These are phyloP conservation scores for Acidomyces sp. DNA, from an alignment of 495 filamentous ascomycete genomes.

Conservation along the genomic window DNA sequence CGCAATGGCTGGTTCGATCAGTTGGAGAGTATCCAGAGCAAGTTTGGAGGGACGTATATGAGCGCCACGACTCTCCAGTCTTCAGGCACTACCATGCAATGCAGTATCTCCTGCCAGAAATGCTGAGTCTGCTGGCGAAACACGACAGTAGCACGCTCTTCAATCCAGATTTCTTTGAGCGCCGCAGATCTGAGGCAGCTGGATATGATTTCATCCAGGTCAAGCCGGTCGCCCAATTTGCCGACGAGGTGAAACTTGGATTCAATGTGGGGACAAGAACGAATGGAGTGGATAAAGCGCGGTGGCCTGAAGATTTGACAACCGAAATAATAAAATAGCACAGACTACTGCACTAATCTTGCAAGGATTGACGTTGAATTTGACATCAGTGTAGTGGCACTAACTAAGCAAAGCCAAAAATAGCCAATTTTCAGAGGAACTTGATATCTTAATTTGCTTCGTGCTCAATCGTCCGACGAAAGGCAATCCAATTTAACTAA, in stretches of 20 bases:
- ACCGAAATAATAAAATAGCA: conserved; percentile 26
- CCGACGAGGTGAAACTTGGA: conserved; percentile 20
- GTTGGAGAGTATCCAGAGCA: conserved; percentile 21
- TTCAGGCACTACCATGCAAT: conserved; percentile 27
- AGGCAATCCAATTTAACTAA: no score
- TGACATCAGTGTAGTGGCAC: no score
- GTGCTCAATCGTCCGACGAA: no score
- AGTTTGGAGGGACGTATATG: conserved; percentile 28
- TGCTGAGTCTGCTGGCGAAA: conserved; percentile 21
- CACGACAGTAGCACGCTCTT: conserved; percentile 18
- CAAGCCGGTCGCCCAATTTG: conserved; percentile 23
- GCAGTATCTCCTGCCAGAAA: conserved; percentile 21
- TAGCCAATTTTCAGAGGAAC: no score
- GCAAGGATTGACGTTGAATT: no score
- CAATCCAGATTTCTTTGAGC: conserved; percentile 26
- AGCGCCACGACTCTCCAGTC: conserved; percentile 22
- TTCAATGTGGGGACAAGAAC: conserved; percentile 27
- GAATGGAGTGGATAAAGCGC: conserved; percentile 26
- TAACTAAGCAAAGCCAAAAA: no score
- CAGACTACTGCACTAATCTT: no score
- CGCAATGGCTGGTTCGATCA: conserved; percentile 28
- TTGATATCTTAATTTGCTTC: no score
- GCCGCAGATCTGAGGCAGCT: conserved; percentile 16
- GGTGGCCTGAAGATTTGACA: conserved; percentile 27
- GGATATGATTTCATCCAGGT: conserved; percentile 18